Percentiles rank a stretch among this genome's conserved stretches.
phyloP scores from a whole-genome alignment of 805 yeast species.

The Wickerhamiella vanderwaltii region DNA sequence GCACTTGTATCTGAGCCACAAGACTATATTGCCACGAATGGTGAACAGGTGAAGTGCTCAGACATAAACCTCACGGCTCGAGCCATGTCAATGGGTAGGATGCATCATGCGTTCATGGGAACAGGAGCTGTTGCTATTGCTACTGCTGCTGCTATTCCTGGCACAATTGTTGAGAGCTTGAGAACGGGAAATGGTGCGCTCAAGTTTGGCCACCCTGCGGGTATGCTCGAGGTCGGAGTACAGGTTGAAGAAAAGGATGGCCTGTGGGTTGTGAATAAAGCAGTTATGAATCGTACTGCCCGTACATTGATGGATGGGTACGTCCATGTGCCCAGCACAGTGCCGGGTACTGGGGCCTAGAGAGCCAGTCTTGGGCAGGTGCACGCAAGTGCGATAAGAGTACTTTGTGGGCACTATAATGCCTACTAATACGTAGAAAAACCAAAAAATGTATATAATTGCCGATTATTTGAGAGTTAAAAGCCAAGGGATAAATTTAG shows the following conservation, averaged over 20 bases:
- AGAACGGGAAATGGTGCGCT: not conserved
- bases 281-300: slow-evolving; percentile 1
- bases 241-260: not conserved
- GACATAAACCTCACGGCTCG: slow-evolving; percentile 8
- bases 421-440: no score
- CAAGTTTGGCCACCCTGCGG: slow-evolving; percentile 8
- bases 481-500: no score
- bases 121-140: slow-evolving; percentile 16
- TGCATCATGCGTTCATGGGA: slow-evolving; percentile 15
- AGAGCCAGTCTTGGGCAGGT: no score
- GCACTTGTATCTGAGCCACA: slow-evolving; percentile 10
- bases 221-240: slow-evolving; percentile 2
- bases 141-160: slow-evolving; percentile 11
- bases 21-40: not conserved
- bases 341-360: no score
- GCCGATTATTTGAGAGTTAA: no score
- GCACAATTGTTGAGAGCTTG: slow-evolving; percentile 8
- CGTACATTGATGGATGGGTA: slow-evolving; percentile 5
- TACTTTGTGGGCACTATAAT: no score
- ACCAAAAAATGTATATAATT: no score
- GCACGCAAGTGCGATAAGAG: no score
- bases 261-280: slow-evolving; percentile 1
- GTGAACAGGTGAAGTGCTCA: not conserved
- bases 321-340: slow-evolving; percentile 5
- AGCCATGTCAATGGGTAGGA: slow-evolving; percentile 13